Evolutionary conservation across 768 basidiomycete species (phyloP).

Genomic region (Boletus subparvulus): DNA sequence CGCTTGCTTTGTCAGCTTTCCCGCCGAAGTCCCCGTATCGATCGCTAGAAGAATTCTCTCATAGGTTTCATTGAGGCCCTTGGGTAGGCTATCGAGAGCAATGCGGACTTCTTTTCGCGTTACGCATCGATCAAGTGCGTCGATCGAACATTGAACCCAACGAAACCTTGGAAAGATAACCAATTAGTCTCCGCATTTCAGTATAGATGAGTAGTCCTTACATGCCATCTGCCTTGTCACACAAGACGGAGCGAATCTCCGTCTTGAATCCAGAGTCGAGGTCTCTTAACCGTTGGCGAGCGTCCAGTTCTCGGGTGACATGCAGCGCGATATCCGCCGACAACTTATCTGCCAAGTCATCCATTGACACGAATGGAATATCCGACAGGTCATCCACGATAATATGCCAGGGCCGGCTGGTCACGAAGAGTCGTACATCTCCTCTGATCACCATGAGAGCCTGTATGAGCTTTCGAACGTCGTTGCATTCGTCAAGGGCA

Average conservation of each 20-base stretch:
- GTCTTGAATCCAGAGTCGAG: not conserved
- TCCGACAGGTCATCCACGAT: not conserved
- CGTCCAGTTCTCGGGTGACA: not conserved
- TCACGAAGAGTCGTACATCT: not conserved
- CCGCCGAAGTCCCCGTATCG: not conserved
- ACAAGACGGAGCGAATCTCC: not conserved
- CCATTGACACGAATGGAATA: conserved; percentile 2
- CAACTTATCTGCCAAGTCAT: not conserved
- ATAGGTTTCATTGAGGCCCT: conserved; percentile 2
- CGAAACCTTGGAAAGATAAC: not conserved
- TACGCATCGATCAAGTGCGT: not conserved
- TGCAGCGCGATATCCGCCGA: not conserved
- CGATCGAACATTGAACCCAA: conserved; percentile 3
- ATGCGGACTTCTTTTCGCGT: not conserved
- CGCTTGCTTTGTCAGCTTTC: not conserved
- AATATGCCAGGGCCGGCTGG: not conserved
- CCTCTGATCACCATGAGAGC: not conserved
- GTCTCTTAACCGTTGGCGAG: not conserved
- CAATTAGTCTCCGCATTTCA: not conserved
- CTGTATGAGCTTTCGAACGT: not conserved
- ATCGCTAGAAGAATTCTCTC: conserved; percentile 4
- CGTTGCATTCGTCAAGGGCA: conserved; percentile 7
- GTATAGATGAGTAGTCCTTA: not conserved
- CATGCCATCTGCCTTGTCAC: conserved; percentile 1
- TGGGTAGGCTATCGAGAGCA: not conserved